Base-by-base conservation (phyloP, 1,139 yeast species). In the Dujonia santamariae region DNA sequence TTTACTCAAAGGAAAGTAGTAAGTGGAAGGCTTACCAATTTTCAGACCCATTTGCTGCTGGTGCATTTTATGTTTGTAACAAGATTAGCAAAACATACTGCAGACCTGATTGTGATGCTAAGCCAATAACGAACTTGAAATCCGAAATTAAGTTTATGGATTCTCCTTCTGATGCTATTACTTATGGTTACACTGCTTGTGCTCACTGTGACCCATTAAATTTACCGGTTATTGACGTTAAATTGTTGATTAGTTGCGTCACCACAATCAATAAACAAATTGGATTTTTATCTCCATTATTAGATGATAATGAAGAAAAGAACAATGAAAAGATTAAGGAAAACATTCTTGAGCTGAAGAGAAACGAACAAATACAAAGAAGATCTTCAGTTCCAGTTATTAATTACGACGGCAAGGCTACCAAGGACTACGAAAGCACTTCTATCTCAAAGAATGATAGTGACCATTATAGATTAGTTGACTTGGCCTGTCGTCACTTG, bases 401-500 rank as follows among this genome's bases (percentile, higher is more conserved):
- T 23, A 48, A 47, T 32, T 49, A 43, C 37, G 51, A 50, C 23
- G 56, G 56, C 13, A 52, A 48, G 35, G 50, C 41, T 41, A 34
- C 55, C n/a, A 59, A 58, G 39, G 59, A 58, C 39, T 46, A 47
- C 27, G 59, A 51, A 26, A 42, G 50, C 29, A 46, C 55, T 3
- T 45, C 62, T 3, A 54, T 68, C 16, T 65, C 79, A 18, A 77
- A 76, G 48, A 77, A 76, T 50, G 84, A 79, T 53, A 62, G 75
- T 32, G 88, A 83, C 48, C 92, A 84, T 51, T 70, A 79, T 45
- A 69, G 83, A 38, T 65, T 85, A 25, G 87, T 84, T 18, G 85
- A 81, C 51, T 74, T 83, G 47, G 94, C 95, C 1, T 85, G 95
- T 53, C 77, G 92, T 43, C 92, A 84, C 54, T 80, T 85, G 52